Base-by-base conservation (phyloP, 2,329 filamentous ascomycete species). In the Sordariomycetes sp. region DNA sequence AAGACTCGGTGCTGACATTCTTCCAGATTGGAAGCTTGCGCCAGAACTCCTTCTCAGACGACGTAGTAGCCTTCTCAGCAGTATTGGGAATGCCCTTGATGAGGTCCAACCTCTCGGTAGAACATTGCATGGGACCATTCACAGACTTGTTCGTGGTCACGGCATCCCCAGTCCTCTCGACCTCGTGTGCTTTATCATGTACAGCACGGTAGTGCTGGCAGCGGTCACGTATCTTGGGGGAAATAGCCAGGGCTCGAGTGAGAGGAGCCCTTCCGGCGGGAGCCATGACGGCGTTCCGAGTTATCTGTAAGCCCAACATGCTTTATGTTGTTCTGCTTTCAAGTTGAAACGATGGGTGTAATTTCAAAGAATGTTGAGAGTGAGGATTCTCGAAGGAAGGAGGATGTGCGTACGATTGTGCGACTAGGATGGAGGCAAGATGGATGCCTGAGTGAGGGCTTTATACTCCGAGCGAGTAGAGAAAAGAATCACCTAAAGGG, bases 11-110 rank as follows among this genome's bases (percentile, higher is more conserved):
- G 0, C 74, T 63, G 0, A 80, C 69, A 60, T 79, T 62, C 57
- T 72, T 68, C 78, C 78, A 83, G 24, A 71, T 63, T 1, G 72
- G 66, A 17, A 81, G 69, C 17, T 70, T 72, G 24, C 73, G 72
- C 79, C 79, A 82, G 61, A 80, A 82, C 52, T 72, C 67, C 24
- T 72, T 68, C 0, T 50, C 54, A 52, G 45, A 24, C 1, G 22
- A 10, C 17, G 17, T n/a, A 7, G 7, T 20, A 22, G 20, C 13
- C 45, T 50, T 24, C 45, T 50, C 22, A 50, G 20, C 45, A 22
- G n/a, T 7, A 50, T n/a, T 12, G 12, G n/a, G 5, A 12, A 20
- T 50, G 5, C 10, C n/a, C n/a, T 24, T 10, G 45, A 13, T 8
- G 12, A 12, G 20, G 1, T 24, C 28, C n/a, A 15, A 20, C 52